phyloP scores from a whole-genome alignment of 306 rosid species.

The Vachellia pachyceras region DNA sequence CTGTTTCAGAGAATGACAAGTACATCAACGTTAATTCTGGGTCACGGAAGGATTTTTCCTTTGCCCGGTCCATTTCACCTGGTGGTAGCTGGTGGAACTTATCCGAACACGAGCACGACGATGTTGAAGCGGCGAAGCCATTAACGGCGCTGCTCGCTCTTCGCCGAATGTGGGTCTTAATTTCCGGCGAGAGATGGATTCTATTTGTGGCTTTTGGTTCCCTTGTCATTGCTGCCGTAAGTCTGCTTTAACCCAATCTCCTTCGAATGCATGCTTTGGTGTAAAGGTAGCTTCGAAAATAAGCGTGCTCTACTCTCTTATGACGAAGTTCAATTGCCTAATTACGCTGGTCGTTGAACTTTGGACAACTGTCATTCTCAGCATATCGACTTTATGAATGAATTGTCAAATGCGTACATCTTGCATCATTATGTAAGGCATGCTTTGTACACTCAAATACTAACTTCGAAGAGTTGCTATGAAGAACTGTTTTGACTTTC shows the following conservation, averaged over 20 bases:
- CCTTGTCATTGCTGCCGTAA: conserved; percentile 58
- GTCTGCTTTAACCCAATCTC: conserved; percentile 20
- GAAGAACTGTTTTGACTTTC: not conserved
- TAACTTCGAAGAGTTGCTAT: not conserved
- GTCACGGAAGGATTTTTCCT: not conserved
- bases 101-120: conserved; percentile 35
- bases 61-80: conserved; percentile 35
- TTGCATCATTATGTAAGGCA: not conserved
- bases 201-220: conserved; percentile 52
- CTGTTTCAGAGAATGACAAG: conserved; percentile 11
- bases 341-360: not conserved
- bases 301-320: not conserved
- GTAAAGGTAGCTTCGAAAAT: not conserved
- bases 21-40: not conserved
- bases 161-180: conserved; percentile 63
- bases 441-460: not conserved
- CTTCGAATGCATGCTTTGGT: not conserved
- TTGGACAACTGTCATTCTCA: not conserved
- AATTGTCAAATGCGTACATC: not conserved
- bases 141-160: conserved; percentile 48
- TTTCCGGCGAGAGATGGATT: conserved; percentile 54
- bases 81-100: conserved; percentile 65
- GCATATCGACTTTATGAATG: not conserved
- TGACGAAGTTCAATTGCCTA: not conserved
- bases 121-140: conserved; percentile 41